These are phyloP conservation scores for Leishmania tarentolae DNA, from an alignment of 208 protist genomes.

Conservation along the genomic window DNA sequence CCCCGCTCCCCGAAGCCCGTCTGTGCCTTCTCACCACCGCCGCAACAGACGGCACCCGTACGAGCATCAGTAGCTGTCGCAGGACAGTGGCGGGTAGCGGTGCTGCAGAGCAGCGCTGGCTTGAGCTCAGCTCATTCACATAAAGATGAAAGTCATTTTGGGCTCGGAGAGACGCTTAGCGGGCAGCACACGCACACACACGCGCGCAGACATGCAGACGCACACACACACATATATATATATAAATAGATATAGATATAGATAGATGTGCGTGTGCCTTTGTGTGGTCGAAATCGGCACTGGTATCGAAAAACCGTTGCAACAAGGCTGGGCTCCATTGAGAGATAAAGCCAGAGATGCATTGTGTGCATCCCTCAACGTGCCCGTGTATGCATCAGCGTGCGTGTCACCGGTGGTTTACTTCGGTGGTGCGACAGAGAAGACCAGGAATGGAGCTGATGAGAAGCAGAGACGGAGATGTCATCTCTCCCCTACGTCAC, in stretches of 20 bases:
- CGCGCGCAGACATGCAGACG: neutral
- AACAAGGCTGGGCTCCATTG: too few relatives aligned
- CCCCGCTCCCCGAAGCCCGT: neutral
- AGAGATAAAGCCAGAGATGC: too few relatives aligned
- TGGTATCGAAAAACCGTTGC: too few relatives aligned
- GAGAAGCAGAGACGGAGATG: neutral
- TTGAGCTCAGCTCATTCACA: neutral
- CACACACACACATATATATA: neutral
- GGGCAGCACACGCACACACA: neutral
- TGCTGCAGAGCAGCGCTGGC: neutral
- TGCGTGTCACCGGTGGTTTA: neutral
- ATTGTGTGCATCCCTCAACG: too few relatives aligned
- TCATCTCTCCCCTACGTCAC: neutral
- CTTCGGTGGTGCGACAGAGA: neutral
- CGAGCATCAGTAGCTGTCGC: neutral
- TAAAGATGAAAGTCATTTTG: neutral
- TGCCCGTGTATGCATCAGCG: too few relatives aligned
- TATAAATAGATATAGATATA: neutral
- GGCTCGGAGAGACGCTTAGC: neutral
- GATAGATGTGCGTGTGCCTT: neutral
- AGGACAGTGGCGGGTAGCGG: neutral
- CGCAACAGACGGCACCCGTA: neutral
- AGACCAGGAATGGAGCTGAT: neutral
- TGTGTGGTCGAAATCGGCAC: neutral
- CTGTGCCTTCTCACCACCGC: neutral